Base-by-base conservation (phyloP, 164 flowering plant genomes). In the Platanus orientalis region DNA sequence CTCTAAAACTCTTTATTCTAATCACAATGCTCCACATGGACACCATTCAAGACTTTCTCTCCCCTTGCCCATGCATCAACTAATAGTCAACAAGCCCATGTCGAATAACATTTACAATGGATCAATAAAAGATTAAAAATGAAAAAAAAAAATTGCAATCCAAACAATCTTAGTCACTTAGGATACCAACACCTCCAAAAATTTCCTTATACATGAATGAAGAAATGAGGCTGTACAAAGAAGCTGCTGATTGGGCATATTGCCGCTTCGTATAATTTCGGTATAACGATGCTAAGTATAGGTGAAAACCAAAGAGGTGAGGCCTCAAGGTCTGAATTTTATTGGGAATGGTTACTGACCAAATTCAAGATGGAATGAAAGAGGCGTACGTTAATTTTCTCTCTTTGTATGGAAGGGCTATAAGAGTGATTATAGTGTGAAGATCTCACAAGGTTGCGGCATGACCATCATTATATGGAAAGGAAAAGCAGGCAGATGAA, bases 131-230 rank as follows among this genome's bases (percentile, higher is more conserved):
- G 19, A 56, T 52, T 5, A 50, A 9, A 61, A 24, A 17, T 48
- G 56, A 51, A 3, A 30, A 53, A 30, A 56, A 19, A 14, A 44
- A 55, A 10, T n/a, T 16, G 28, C 52, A 63, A 16, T 29, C 25
- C 54, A 48, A 63, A 30, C 61, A 60, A 61, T 52, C 63, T 30
- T 19, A 19, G 44, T 58, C 20, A 54, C 54, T 58, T 54, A 20
- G 49, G 34, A 10, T 66, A 56, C 62, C 58, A 56, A 40, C 76
- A 65, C 76, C 66, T 67, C 64, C 78, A 79, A 76, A 79, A 79
- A 58, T 71, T 73, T 79, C 72, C 75, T 75, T 71, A 67, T 74
- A 76, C 71, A 76, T 67, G 71, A 72, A 71, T 71, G 67, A 76
- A 69, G 69, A 67, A 61, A 72, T 71, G 70, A 57, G 36, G 61